phyloP scores from a whole-genome alignment of 2,329 filamentous ascomycete genomes.

The Ilyonectria destructans region DNA sequence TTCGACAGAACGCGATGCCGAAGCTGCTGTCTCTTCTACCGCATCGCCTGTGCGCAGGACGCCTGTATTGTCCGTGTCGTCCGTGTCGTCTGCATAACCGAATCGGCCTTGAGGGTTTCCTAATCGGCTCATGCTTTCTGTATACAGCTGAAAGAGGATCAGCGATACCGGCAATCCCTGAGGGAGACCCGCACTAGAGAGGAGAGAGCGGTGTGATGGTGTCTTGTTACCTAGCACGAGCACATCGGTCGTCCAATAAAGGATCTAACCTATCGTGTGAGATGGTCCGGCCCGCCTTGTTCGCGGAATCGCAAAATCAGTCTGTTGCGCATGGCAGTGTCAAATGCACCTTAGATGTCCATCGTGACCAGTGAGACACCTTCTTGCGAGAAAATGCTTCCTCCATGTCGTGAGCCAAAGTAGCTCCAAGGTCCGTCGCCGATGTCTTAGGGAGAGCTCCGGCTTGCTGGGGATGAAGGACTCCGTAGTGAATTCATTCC shows the following conservation, averaged over 20 bases:
- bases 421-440: constrained; percentile 14
- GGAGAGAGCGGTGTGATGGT: constrained; percentile 12
- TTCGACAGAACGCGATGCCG: too few relatives aligned
- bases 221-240: constrained; percentile 14
- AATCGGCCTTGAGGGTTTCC: too few relatives aligned
- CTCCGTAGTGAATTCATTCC: constrained; percentile 36
- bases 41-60: too few relatives aligned
- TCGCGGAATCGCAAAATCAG: constrained; percentile 33
- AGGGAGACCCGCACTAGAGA: constrained; percentile 25
- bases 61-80: too few relatives aligned
- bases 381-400: constrained; percentile 30
- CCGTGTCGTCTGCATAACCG: too few relatives aligned
- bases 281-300: constrained; percentile 35
- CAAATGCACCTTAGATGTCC: constrained; percentile 40
- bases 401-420: constrained; percentile 42
- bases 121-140: too few relatives aligned
- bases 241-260: constrained; percentile 34
- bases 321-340: constrained; percentile 38
- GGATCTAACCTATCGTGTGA: constrained; percentile 29
- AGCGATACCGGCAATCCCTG: too few relatives aligned
- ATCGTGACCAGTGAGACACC: constrained; percentile 35
- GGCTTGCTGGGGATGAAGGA: constrained; percentile 41
- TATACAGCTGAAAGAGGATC: too few relatives aligned
- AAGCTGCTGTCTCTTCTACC: too few relatives aligned
- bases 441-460: constrained; percentile 45